Percentiles rank a stretch among this genome's conserved stretches.
These are phyloP conservation scores for Metroxylon sagu DNA, from an alignment of 176 grass and related monocot genomes.

Conservation along the genomic window DNA sequence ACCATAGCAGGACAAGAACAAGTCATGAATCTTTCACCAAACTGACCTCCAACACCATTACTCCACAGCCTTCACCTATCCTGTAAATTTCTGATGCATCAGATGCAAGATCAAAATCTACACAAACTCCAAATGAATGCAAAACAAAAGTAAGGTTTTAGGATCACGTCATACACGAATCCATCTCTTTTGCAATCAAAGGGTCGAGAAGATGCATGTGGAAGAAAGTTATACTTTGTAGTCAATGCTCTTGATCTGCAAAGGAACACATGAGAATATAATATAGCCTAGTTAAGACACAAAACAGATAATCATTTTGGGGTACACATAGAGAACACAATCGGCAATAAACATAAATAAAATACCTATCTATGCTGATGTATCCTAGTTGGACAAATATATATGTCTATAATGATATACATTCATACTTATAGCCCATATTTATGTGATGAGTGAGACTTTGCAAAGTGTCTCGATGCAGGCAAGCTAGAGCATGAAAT, in stretches of 20 bases:
- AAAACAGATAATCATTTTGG: too few relatives aligned
- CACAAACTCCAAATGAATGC: background rate
- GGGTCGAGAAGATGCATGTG: constrained; percentile 60
- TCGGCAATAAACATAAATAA: too few relatives aligned
- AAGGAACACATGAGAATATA: background rate
- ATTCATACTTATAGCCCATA: too few relatives aligned
- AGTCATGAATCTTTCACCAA: background rate
- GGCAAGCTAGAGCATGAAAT: too few relatives aligned
- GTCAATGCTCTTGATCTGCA: constrained; percentile 70
- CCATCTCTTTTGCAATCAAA: constrained; percentile 97
- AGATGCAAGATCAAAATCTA: constrained; percentile 8
- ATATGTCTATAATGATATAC: too few relatives aligned
- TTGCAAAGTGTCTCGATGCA: too few relatives aligned
- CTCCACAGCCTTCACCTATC: constrained; percentile 90
- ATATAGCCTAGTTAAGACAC: too few relatives aligned
- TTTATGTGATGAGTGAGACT: too few relatives aligned
- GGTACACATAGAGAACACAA: too few relatives aligned
- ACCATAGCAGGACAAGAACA: background rate
- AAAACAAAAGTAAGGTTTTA: background rate
- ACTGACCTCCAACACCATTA: constrained; percentile 97
- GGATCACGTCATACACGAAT: constrained; percentile 62
- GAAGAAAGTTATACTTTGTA: constrained; percentile 65
- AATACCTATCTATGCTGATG: too few relatives aligned
- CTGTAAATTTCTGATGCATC: constrained; percentile 33
- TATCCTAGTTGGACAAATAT: too few relatives aligned